Evolutionary conservation across 371 early-diverging fungal genomes (phyloP).

Genomic region (Mucor irregularis): DNA sequence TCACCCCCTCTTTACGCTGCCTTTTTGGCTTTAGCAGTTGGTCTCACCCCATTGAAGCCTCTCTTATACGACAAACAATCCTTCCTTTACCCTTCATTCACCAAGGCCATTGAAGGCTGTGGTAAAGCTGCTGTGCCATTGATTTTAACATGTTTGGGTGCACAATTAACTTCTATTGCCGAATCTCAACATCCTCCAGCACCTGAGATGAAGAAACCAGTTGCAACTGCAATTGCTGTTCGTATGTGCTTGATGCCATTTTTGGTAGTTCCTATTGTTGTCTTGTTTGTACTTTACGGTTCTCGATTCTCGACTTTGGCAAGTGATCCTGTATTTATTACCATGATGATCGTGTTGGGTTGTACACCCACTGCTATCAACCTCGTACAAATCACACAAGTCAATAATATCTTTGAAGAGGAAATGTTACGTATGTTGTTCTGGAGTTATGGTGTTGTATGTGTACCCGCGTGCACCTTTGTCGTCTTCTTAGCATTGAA

Average conservation of each 20-base stretch:
- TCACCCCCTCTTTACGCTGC: slow-evolving; percentile 70
- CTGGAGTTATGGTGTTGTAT: slow-evolving; percentile 62
- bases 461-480: slow-evolving; percentile 47
- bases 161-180: slow-evolving; percentile 57
- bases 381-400: slow-evolving; percentile 56
- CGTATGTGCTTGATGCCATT: slow-evolving; percentile 49
- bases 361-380: slow-evolving; percentile 63
- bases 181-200: slow-evolving; percentile 16
- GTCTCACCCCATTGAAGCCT: slow-evolving; percentile 53
- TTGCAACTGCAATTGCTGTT: slow-evolving; percentile 31
- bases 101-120: slow-evolving; percentile 64
- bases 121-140: slow-evolving; percentile 72
- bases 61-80: slow-evolving; percentile 54
- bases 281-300: slow-evolving; percentile 36
- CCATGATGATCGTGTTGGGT: slow-evolving; percentile 51
- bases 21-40: slow-evolving; percentile 55
- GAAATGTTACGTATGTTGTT: slow-evolving; percentile 59
- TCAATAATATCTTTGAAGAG: slow-evolving; percentile 54
- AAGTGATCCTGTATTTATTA: slow-evolving; percentile 51
- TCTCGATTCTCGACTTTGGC: slow-evolving; percentile 31
- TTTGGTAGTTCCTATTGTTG: slow-evolving; percentile 46
- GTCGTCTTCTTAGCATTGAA: slow-evolving; percentile 39
- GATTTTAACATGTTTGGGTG: slow-evolving; percentile 69
- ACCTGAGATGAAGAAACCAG: slow-evolving; percentile 26
- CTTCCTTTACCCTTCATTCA: slow-evolving; percentile 56